These are phyloP conservation scores for Manihot esculenta DNA, from an alignment of 441 rosid genomes.

Conservation along the genomic window DNA sequence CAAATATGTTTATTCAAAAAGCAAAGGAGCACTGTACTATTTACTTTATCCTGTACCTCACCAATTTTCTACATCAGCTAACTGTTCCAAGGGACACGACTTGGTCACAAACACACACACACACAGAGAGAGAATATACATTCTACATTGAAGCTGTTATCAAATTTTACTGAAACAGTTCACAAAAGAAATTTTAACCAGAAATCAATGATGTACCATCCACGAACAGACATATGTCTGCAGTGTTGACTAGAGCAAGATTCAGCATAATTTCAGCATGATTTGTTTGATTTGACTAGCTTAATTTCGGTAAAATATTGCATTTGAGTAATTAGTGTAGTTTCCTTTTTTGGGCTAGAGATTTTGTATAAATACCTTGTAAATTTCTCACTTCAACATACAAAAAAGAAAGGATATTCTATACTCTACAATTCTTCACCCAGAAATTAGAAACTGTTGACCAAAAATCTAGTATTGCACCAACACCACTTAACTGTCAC, in stretches of 20 bases:
- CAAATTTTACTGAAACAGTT: not conserved
- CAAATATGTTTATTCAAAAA: not conserved
- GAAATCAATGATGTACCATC: not conserved
- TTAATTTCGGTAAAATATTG: too few species aligned
- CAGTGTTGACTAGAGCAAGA: too few species aligned
- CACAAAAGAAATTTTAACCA: not conserved
- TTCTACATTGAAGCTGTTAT: not conserved
- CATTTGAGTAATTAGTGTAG: too few species aligned
- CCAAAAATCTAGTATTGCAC: not conserved
- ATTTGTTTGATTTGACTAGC: too few species aligned
- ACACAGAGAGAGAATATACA: not conserved
- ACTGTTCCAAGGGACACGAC: not conserved
- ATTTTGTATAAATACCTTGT: too few species aligned
- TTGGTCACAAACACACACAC: too few species aligned
- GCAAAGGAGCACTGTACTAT: not conserved
- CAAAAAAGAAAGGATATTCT: too few species aligned
- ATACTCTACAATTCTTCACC: too few species aligned
- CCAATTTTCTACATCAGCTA: not conserved
- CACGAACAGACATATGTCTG: not conserved
- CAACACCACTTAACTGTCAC: not conserved
- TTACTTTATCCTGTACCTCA: not conserved
- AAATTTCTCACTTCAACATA: too few species aligned
- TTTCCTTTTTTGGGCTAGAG: too few species aligned
- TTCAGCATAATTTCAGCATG: too few species aligned
- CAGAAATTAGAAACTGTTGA: not conserved